Percentiles rank a stretch among this genome's conserved stretches.
These are phyloP conservation scores for Pulveroboletus sp. DNA, from an alignment of 768 basidiomycete genomes.

Conservation along the genomic window DNA sequence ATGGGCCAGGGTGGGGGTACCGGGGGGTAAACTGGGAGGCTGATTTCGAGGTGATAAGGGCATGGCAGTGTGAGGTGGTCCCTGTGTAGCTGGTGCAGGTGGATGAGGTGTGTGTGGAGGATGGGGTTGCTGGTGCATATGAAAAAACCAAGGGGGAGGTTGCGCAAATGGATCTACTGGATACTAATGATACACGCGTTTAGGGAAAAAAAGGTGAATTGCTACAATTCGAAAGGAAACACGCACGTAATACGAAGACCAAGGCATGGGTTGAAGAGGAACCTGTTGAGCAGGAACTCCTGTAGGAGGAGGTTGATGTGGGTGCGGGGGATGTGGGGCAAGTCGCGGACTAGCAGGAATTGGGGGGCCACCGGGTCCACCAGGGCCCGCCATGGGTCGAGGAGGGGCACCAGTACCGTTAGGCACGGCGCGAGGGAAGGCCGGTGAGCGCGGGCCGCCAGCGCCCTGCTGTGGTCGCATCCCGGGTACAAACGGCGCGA, in stretches of 20 bases:
- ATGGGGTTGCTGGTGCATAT: conserved; percentile 38
- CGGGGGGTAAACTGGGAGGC: conserved; percentile 50
- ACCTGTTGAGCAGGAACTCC: conserved; percentile 45
- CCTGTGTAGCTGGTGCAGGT: conserved; percentile 32
- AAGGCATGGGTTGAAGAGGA: conserved; percentile 38
- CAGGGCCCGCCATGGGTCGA: conserved; percentile 45
- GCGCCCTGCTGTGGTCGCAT: conserved; percentile 44
- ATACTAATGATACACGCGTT: conserved; percentile 31
- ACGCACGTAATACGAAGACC: conserved; percentile 59
- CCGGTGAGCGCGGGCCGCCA: conserved; percentile 62
- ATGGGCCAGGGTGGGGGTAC: conserved; percentile 65
- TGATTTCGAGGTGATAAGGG: conserved; percentile 69
- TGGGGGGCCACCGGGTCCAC: conserved; percentile 50
- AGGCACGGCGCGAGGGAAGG: conserved; percentile 54
- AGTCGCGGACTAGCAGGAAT: conserved; percentile 63
- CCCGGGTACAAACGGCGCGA: conserved; percentile 45
- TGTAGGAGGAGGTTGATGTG: conserved; percentile 51
- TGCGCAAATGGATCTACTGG: conserved; percentile 47
- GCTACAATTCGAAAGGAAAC: neutral
- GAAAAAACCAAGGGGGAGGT: conserved; percentile 37
- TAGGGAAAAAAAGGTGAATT: neutral
- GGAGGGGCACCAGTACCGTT: conserved; percentile 50
- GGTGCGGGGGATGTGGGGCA: conserved; percentile 42
- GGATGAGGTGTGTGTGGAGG: conserved; percentile 43
- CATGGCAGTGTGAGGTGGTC: conserved; percentile 45